A percentile compares a stretch with the other conserved stretches of the same genome.
Conservation (phyloP, 2,329 filamentous ascomycete genomes). For the Tolypocladium amazonense region DNA sequence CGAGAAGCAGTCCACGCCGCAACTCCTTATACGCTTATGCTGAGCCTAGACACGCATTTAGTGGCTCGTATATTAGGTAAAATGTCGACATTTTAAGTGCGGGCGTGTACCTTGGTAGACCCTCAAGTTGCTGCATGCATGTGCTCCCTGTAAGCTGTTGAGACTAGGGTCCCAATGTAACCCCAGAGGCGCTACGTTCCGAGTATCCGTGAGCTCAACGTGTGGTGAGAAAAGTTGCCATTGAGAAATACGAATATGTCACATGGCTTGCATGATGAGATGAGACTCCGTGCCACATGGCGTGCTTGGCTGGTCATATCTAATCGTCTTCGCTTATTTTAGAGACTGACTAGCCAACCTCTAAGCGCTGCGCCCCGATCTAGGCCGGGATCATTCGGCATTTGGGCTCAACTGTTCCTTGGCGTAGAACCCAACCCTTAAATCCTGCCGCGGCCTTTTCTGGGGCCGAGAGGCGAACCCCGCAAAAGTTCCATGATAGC, state of each 20-base stretch:
- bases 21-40: background rate
- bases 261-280: background rate
- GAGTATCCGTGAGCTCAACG: background rate
- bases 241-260: background rate
- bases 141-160: background rate
- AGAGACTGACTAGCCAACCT: background rate
- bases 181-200: background rate
- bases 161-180: background rate
- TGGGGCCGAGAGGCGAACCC: background rate
- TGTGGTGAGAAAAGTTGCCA: background rate
- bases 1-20: background rate
- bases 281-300: background rate
- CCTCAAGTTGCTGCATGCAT: background rate
- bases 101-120: background rate
- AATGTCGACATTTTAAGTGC: background rate
- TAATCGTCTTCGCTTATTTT: background rate
- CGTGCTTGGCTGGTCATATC: background rate
- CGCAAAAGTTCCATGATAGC: background rate
- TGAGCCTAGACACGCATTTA: background rate
- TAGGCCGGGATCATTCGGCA: background rate
- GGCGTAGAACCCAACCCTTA: background rate
- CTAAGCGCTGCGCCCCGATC: background rate
- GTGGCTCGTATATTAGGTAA: background rate
- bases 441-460: background rate
- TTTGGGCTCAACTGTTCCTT: background rate